Percentiles rank a stretch among this genome's conserved stretches.
These are phyloP conservation scores for Hyaloscypha variabilis DNA, from an alignment of 495 filamentous ascomycete species.

Conservation along the genomic window DNA sequence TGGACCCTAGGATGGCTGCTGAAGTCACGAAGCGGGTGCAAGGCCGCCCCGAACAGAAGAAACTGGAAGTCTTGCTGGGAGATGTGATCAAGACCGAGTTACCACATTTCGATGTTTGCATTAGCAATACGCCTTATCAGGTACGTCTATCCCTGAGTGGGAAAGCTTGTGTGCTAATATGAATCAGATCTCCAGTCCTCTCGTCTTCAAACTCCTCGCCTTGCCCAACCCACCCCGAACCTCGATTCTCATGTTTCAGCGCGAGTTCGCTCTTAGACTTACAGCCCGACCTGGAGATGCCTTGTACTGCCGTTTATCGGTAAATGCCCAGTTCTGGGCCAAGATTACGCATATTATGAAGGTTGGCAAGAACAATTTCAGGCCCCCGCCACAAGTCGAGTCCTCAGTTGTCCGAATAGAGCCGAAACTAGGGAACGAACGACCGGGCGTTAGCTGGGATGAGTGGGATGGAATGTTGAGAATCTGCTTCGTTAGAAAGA, in stretches of 20 bases:
- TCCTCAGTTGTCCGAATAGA: slow-evolving; percentile 78
- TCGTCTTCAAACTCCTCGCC: slow-evolving; percentile 89
- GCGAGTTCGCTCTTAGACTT: slow-evolving; percentile 76
- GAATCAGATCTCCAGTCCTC: slow-evolving; percentile 78
- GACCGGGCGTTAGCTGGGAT: slow-evolving; percentile 86
- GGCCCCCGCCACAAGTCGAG: slow-evolving; percentile 89
- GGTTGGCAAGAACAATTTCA: slow-evolving; percentile 93
- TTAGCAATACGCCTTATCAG: slow-evolving; percentile 92
- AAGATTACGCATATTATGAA: slow-evolving; percentile 81
- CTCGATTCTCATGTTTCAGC: slow-evolving; percentile 88
- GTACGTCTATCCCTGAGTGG: slow-evolving; percentile 34
- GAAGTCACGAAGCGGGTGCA: slow-evolving; percentile 95
- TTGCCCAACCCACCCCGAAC: slow-evolving; percentile 70
- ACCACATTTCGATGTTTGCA: slow-evolving; percentile 88
- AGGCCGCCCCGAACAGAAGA: slow-evolving; percentile 76
- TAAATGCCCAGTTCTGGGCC: slow-evolving; percentile 95
- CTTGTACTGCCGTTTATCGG: slow-evolving; percentile 82
- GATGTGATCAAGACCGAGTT: slow-evolving; percentile 92
- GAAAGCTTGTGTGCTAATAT: slow-evolving; percentile 7
- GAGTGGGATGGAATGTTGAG: slow-evolving; percentile 93
- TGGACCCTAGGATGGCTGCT: slow-evolving; percentile 95
- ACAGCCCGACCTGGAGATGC: slow-evolving; percentile 78
- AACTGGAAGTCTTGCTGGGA: slow-evolving; percentile 82
- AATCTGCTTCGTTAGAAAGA: slow-evolving; percentile 78
- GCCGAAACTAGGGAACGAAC: slow-evolving; percentile 68